Evolutionary conservation across 805 yeast species (phyloP), one percentile per base, ranked within the genome.

Genomic region (Candida arabinofermentans): DNA sequence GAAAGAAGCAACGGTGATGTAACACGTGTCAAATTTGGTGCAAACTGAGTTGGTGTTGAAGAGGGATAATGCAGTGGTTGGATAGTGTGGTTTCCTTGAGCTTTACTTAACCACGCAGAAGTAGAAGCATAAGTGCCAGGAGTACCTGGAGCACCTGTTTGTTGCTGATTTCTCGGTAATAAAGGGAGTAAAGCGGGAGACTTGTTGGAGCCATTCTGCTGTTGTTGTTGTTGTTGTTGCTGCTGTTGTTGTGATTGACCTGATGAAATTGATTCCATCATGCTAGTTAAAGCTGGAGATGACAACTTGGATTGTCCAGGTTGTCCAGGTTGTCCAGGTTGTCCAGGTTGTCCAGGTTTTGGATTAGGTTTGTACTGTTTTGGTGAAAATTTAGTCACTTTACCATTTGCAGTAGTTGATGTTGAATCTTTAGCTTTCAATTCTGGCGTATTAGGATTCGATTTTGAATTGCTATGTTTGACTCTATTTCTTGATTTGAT

Each of bases 401-500:
- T 54, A 6, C 53, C 48, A 26, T 46, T 48, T 12, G 34, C 10
- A 13, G 21, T 18, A 12, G 49, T 37, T 26, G 44, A 27, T 10
- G 21, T 34, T 38, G 49, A 49, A 44, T 74, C 79, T 48, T 74
- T 75, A 21, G 75, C 72, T 55, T 75, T 77, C 36, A 76, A 59
- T 54, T 75, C 79, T 1, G 82, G 82, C 9, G 81, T 75, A 49
- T 73, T 74, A 16, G 81, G 78, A 36, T 70, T 64, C 21, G 74
- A 66, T 37, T 70, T 71, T 7, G 60, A 49, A 34, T 43, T 50
- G 17, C 36, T 44, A 40, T 79, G 83, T 55, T 83, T 82, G 56
- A 85, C 83, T 55, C 98, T 75, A 60, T 90, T 90, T 59, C 98
- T 75, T 33, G 93, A 82, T 66, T 89, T 88, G 61, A 90, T 90